Evolutionary conservation across 495 filamentous ascomycete genomes (phyloP), one percentile per base, ranked within the genome.

Genomic region (Podospora conica): DNA sequence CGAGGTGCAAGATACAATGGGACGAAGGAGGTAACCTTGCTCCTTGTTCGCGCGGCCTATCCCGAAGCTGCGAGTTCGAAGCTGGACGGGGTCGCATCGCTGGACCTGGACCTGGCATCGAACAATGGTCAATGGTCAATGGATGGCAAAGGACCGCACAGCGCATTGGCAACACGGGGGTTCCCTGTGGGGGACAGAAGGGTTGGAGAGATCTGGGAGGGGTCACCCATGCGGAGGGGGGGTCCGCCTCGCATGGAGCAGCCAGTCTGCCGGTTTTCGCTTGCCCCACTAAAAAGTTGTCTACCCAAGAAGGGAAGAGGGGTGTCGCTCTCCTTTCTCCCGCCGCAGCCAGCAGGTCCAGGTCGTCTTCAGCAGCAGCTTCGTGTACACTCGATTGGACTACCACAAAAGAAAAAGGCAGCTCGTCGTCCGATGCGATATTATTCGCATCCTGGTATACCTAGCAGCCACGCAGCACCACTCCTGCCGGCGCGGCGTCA

Each of bases 241-340:
- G n/a, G n/a, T n/a, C n/a, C n/a, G n/a, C n/a, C n/a, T n/a, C n/a
- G n/a, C n/a, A n/a, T n/a, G n/a, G n/a, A n/a, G n/a, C n/a, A 48
- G 40, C 40, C 40, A 40, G 40, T n/a, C 40, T 58, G 63, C 63
- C 63, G 63, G 63, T 64, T 58, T 64, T 64, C 63, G 63, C 54
- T 57, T 20, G 23, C 40, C 40, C 40, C 40, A n/a, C 40, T 48
- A 48, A 48, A 48, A 48, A 48, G 40, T 48, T n/a, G 40, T 6
- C 40, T 48, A n/a, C 40, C n/a, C n/a, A n/a, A n/a, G n/a, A n/a
- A n/a, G n/a, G n/a, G n/a, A n/a, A n/a, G 33, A 40, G 12, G 33
- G 0, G 2, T 0, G 40, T 48, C 40, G 40, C 40, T n/a, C 15
- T 48, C 40, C 40, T 48, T 48, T 48, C 40, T 48, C 40, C 40